A percentile compares a stretch with the other conserved stretches of the same genome.
These are phyloP conservation scores for Acmispon strigosus DNA, from an alignment of 306 rosid genomes.

Conservation along the genomic window DNA sequence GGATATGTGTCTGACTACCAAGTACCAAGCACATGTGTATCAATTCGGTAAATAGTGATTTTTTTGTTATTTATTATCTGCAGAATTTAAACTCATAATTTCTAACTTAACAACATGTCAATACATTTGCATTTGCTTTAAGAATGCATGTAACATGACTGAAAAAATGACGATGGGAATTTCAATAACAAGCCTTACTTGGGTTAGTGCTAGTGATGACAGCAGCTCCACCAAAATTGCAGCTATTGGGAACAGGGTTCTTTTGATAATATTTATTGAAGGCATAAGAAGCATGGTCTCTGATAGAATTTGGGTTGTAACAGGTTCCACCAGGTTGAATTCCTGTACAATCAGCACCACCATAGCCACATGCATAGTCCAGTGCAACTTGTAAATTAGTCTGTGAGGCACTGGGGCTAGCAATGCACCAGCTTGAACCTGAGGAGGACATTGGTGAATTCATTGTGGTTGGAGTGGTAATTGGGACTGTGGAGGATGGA, in stretches of 20 bases:
- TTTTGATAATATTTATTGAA: slow-evolving; percentile 69
- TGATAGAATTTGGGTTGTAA: slow-evolving; percentile 48
- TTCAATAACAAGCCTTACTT: slow-evolving; percentile 40
- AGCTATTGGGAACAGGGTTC: slow-evolving; percentile 73
- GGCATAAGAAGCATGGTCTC: slow-evolving; percentile 74
- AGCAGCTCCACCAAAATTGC: slow-evolving; percentile 84
- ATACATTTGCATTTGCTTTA: not conserved
- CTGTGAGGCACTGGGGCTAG: slow-evolving; percentile 55
- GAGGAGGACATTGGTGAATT: slow-evolving; percentile 29
- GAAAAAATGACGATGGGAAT: not conserved
- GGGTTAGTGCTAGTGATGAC: slow-evolving; percentile 68
- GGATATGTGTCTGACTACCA: slow-evolving; percentile 3
- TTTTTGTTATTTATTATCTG: not conserved
- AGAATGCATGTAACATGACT: slow-evolving; percentile 6
- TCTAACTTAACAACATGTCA: not conserved
- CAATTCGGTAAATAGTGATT: not conserved
- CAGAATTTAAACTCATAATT: not conserved
- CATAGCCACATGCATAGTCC: slow-evolving; percentile 85
- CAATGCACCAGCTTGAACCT: slow-evolving; percentile 75
- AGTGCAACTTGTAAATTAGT: slow-evolving; percentile 62
- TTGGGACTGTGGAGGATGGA: slow-evolving; percentile 44
- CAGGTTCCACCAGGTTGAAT: slow-evolving; percentile 67
- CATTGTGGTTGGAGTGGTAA: slow-evolving; percentile 33
- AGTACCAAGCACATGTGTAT: not conserved
- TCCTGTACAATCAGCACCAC: slow-evolving; percentile 62